A percentile compares a stretch with the other conserved stretches of the same genome.
These are phyloP conservation scores for Lasiodiplodia citricola DNA, from an alignment of 2,329 filamentous ascomycete species.

Conservation along the genomic window DNA sequence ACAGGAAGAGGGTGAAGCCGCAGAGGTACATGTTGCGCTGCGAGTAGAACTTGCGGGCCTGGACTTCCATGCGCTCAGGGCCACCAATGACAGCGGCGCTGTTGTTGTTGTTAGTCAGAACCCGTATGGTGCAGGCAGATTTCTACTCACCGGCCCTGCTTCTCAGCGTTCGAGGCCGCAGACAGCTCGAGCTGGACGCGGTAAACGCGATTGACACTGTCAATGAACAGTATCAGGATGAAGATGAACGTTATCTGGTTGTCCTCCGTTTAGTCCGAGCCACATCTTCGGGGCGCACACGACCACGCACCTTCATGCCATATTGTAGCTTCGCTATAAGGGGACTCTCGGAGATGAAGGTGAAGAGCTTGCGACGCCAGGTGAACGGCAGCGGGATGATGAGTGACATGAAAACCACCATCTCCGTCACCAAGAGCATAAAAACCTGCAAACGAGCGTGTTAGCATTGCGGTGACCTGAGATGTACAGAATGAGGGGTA, in stretches of 20 bases:
- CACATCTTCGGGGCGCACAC: background rate
- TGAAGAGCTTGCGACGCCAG: slow-evolving; percentile 84
- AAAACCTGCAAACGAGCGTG: slow-evolving; percentile 68
- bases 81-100: slow-evolving; percentile 76
- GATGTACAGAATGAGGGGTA: slow-evolving; percentile 31
- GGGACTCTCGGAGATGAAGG: slow-evolving; percentile 91
- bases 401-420: slow-evolving; percentile 78
- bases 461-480: background rate
- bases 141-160: slow-evolving; percentile 55
- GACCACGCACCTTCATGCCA: slow-evolving; percentile 75
- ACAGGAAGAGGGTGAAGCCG: slow-evolving; percentile 98
- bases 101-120: slow-evolving; percentile 19
- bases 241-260: slow-evolving; percentile 92
- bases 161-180: slow-evolving; percentile 68
- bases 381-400: slow-evolving; percentile 89
- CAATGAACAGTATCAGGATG: slow-evolving; percentile 96
- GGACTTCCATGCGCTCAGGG: slow-evolving; percentile 95
- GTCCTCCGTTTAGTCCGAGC: background rate
- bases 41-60: slow-evolving; percentile 99
- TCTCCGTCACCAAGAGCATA: slow-evolving; percentile 80
- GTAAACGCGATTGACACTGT: slow-evolving; percentile 96
- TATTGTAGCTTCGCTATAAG: slow-evolving; percentile 92
- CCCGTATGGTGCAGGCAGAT: slow-evolving; percentile 28
- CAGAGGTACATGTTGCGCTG: slow-evolving; percentile 99
- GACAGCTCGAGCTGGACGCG: slow-evolving; percentile 90